Evolutionary conservation across 1,284 basidiomycete genomes (phyloP).

Genomic region (Cystobasidium pallidum): DNA sequence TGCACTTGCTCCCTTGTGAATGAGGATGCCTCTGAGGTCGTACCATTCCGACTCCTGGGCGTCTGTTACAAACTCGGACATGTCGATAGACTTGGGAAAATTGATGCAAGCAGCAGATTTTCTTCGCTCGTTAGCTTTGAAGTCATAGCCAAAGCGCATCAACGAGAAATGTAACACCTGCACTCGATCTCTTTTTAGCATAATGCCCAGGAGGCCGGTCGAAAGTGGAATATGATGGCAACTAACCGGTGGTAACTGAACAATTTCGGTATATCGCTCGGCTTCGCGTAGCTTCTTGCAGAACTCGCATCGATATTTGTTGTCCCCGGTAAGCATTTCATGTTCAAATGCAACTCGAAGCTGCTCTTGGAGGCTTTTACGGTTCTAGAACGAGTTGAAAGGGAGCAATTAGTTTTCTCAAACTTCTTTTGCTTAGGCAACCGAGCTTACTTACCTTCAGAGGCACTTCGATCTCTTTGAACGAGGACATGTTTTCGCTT

Average conservation of each 20-base stretch:
- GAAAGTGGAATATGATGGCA: neutral
- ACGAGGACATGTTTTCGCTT: constrained; percentile 68
- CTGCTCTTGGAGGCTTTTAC: constrained; percentile 71
- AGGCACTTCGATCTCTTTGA: constrained; percentile 82
- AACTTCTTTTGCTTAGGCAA: neutral
- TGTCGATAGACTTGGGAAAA: constrained; percentile 74
- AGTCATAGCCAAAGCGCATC: constrained; percentile 82
- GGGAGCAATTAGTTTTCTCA: neutral
- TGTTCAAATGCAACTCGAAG: constrained; percentile 66
- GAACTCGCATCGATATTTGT: constrained; percentile 77
- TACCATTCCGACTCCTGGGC: constrained; percentile 61
- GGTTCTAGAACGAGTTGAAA: constrained; percentile 61
- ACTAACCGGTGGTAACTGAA: constrained; percentile 69
- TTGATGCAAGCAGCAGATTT: constrained; percentile 70
- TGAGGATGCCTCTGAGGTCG: constrained; percentile 75
- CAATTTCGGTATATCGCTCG: constrained; percentile 70
- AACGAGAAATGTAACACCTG: constrained; percentile 76
- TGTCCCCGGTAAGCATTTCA: constrained; percentile 76
- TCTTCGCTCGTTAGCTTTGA: constrained; percentile 68
- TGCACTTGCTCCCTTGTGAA: constrained; percentile 82
- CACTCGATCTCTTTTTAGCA: too few relatives aligned
- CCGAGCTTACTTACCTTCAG: constrained; percentile 64
- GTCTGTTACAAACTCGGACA: constrained; percentile 65
- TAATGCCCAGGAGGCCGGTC: neutral
- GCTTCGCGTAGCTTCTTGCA: constrained; percentile 76